Evolutionary conservation across 2,329 filamentous ascomycete genomes (phyloP), one percentile per base, ranked within the genome.

Genomic region (Colletotrichum viniferum): DNA sequence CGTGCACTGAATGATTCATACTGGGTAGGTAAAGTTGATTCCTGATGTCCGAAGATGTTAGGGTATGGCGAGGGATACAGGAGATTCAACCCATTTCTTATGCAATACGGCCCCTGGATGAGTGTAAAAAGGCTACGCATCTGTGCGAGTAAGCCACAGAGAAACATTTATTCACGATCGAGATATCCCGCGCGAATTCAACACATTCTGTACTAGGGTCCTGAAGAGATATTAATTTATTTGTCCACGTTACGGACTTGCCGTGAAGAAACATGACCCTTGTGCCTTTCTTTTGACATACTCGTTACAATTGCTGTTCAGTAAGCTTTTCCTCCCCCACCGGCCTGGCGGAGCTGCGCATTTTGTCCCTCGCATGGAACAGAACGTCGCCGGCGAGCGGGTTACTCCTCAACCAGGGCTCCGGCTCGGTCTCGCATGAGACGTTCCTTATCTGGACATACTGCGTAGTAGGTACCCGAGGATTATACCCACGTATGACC

Each of bases 101-200:
- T 43, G n/a, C 38, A 0, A 1, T 16, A 38, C 34, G 7, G 0
- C 34, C 34, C 34, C 34, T 38, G 34, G 16, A 38, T 4, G 14
- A 8, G 14, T 4, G 0, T 0, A 8, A 38, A 16, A 38, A 0
- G 1, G 4, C 14, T 16, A 38, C 0, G 1, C 14, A 38, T 38
- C 34, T 16, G 34, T 38, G 36, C 14, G 36, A 38, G 36, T 38
- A 38, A 38, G 36, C 36, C 7, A 16, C 14, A 1, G 2, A 38
- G 36, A 18, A 7, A 14, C 14, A 3, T 1, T 1, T 1, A 1
- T 16, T 43, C 9, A n/a, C 38, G 36, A 38, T 18, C 36, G 14
- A 38, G 36, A 16, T 18, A 38, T 38, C 14, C 16, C 34, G 34
- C 34, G 34, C 34, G 34, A 38, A 43, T 43, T n/a, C 38, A n/a